Conservation (phyloP, 345 rosid genomes). For the Salix suchowensis region DNA sequence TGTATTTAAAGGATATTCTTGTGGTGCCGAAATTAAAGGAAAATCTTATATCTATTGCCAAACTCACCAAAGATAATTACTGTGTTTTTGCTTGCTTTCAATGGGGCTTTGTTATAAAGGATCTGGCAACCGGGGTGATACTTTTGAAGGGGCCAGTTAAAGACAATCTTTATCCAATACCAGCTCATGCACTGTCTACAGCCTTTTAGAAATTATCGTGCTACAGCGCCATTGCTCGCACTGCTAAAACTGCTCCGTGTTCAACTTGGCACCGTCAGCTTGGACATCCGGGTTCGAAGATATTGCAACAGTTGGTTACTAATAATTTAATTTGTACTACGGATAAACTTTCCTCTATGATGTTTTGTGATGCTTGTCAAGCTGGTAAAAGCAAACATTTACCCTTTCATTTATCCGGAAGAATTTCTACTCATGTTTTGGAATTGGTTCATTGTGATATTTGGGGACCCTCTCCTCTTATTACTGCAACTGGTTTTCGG, state of each 20-base stretch:
- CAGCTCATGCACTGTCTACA: neutral
- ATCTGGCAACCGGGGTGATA: neutral
- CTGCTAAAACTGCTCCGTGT: neutral
- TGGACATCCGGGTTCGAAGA: neutral
- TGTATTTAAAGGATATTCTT: neutral
- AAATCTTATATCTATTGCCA: neutral
- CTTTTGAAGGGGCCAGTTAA: neutral
- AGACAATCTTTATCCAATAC: neutral
- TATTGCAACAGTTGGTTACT: neutral
- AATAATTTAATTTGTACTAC: neutral
- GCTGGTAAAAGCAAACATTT: neutral
- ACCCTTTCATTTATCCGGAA: neutral
- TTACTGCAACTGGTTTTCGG: neutral
- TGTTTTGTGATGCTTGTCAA: neutral
- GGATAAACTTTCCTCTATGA: neutral
- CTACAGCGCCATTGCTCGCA: neutral
- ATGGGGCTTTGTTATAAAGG: neutral
- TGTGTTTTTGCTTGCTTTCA: neutral
- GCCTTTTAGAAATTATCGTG: accelerated
- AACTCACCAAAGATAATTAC: neutral
- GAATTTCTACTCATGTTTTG: neutral
- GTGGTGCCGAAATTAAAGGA: neutral
- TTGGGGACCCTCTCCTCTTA: neutral
- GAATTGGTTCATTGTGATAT: neutral
- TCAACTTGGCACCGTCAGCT: neutral